A percentile compares a stretch with the other conserved stretches of the same genome.
These are phyloP conservation scores for Fusarium falciforme DNA, from an alignment of 2,329 filamentous ascomycete genomes.

Conservation along the genomic window DNA sequence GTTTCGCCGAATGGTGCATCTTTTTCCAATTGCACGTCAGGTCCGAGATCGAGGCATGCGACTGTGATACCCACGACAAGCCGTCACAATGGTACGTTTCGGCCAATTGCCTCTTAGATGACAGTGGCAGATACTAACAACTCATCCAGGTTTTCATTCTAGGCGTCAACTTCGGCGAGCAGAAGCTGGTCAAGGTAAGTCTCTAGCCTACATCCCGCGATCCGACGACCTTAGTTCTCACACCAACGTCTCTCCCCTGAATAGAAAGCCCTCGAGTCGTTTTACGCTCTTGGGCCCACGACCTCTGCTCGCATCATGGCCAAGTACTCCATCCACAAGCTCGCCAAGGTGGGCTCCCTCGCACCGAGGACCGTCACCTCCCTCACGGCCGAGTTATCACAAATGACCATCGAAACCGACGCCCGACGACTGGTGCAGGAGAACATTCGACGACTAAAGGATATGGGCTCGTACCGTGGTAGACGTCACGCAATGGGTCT, in stretches of 20 bases:
- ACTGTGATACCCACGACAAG: constrained; percentile 34
- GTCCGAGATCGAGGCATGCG: constrained; percentile 36
- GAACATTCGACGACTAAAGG: constrained; percentile 86
- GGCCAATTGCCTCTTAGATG: neutral
- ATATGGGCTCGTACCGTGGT: constrained; percentile 91
- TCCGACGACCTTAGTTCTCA: constrained; percentile 16
- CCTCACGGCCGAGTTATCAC: constrained; percentile 85
- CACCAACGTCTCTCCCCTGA: constrained; percentile 1
- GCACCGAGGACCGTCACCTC: constrained; percentile 81
- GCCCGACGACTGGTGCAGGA: constrained; percentile 80
- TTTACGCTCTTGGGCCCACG: constrained; percentile 85
- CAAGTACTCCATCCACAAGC: constrained; percentile 88
- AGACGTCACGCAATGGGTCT: constrained; percentile 91
- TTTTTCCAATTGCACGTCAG: constrained; percentile 33
- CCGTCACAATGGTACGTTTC: constrained; percentile 39
- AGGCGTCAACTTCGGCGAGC: constrained; percentile 86
- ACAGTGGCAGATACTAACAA: neutral
- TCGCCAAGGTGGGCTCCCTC: constrained; percentile 80
- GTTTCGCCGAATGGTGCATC: constrained; percentile 43
- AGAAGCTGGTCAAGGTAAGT: constrained; percentile 82
- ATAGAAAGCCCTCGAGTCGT: constrained; percentile 80
- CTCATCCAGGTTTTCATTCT: constrained; percentile 79
- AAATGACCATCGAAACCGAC: constrained; percentile 95
- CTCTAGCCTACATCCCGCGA: neutral
- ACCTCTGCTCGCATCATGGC: constrained; percentile 82